A percentile compares a stretch with the other conserved stretches of the same genome.
Evolutionary conservation across 2,329 filamentous ascomycete species (phyloP).

Genomic region (Fusarium sp.): DNA sequence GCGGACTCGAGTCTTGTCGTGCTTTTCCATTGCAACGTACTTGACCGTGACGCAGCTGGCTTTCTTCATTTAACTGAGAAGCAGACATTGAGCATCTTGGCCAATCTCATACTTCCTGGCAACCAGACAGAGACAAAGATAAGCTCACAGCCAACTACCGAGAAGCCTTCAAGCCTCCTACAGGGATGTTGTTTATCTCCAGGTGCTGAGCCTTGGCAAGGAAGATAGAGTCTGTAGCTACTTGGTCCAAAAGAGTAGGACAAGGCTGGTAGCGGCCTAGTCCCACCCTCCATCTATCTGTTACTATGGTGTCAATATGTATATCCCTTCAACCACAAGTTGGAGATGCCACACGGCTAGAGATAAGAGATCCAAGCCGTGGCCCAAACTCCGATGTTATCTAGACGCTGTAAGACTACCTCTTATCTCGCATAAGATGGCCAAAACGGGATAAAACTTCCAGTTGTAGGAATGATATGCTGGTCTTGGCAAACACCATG

Average conservation of each 20-base stretch:
- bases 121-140: not conserved
- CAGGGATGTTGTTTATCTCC: not conserved
- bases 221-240: not conserved
- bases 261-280: not conserved
- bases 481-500: constrained; percentile 19
- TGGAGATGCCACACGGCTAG: not conserved
- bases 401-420: not conserved
- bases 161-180: not conserved
- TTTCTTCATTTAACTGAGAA: not conserved
- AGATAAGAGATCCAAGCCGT: constrained; percentile 31
- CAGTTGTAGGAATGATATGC: not conserved
- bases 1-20: too few relatives aligned
- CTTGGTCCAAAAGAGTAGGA: not conserved
- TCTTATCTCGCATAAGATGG: constrained; percentile 28
- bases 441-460: constrained; percentile 18
- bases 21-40: too few relatives aligned
- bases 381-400: constrained; percentile 8
- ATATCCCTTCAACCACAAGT: constrained; percentile 7
- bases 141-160: constrained; percentile 4
- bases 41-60: too few relatives aligned
- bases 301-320: constrained; percentile 21
- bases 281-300: constrained; percentile 1
- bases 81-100: not conserved
- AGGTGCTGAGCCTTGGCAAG: not conserved
- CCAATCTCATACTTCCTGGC: not conserved